These are phyloP conservation scores for Nissolia schottii DNA, from an alignment of 306 rosid genomes.

Conservation along the genomic window DNA sequence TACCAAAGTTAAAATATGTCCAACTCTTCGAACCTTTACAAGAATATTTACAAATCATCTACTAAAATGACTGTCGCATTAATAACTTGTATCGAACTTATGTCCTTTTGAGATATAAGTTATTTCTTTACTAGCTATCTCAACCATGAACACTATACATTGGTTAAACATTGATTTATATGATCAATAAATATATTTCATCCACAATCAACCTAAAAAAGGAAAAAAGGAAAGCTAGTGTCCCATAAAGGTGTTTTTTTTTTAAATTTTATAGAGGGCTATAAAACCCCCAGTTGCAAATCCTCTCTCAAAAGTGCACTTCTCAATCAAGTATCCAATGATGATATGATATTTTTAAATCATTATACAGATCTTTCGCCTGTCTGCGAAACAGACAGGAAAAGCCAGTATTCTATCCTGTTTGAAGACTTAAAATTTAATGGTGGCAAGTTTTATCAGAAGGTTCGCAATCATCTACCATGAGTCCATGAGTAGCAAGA, in stretches of 20 bases:
- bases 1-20: too few species aligned
- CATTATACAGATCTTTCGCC: not conserved
- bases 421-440: not conserved
- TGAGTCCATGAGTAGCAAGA: not conserved
- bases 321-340: not conserved
- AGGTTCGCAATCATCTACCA: not conserved
- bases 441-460: not conserved
- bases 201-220: not conserved
- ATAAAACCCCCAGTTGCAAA: too few species aligned
- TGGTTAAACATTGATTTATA: not conserved
- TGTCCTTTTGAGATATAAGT: too few species aligned
- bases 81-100: too few species aligned
- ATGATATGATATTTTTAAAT: not conserved
- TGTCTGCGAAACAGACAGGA: not conserved
- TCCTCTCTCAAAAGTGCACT: too few species aligned
- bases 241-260: not conserved
- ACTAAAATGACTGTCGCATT: too few species aligned
- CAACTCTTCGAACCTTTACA: too few species aligned
- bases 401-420: not conserved
- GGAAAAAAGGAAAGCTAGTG: not conserved
- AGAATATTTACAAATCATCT: too few species aligned
- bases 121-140: too few species aligned
- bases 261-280: too few species aligned
- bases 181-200: not conserved
- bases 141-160: too few species aligned